Evolutionary conservation across 805 yeast species (phyloP).

Genomic region (Saturnispora besseyi): DNA sequence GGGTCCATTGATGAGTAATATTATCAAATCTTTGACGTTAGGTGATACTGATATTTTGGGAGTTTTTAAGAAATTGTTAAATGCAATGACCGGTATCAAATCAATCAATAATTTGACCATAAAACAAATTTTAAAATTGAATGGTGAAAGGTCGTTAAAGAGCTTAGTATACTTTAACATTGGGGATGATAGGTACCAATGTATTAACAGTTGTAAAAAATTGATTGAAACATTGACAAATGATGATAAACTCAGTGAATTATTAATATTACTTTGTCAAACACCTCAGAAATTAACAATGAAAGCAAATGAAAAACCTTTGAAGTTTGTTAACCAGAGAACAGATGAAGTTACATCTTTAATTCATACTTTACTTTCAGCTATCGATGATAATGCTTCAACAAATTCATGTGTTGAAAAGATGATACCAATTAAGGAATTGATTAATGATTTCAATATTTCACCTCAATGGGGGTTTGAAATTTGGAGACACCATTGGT

Average conservation of each 20-base stretch:
- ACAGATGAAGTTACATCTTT: constrained; percentile 65
- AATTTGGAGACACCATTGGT: constrained; percentile 54
- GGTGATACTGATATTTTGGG: constrained; percentile 53
- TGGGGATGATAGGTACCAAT: constrained; percentile 45
- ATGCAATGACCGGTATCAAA: constrained; percentile 73
- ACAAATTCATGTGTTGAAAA: constrained; percentile 14
- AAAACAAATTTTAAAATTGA: constrained; percentile 55
- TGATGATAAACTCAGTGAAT: constrained; percentile 44
- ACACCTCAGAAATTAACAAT: constrained; percentile 34
- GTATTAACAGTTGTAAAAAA: constrained; percentile 38
- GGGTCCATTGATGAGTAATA: constrained; percentile 48
- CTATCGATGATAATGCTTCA: constrained; percentile 44
- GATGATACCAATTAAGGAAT: constrained; percentile 34
- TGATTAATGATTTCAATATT: constrained; percentile 37
- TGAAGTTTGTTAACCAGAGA: constrained; percentile 63
- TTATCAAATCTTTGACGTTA: constrained; percentile 53
- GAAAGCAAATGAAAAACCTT: constrained; percentile 30
- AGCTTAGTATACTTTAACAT: constrained; percentile 48
- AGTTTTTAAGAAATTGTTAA: constrained; percentile 57
- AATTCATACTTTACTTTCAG: constrained; percentile 54
- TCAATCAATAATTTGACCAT: constrained; percentile 57
- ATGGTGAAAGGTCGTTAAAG: constrained; percentile 53
- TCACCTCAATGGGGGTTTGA: constrained; percentile 64
- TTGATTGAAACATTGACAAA: constrained; percentile 39
- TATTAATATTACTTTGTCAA: constrained; percentile 55